Percentiles rank a stretch among this genome's conserved stretches.
These are phyloP conservation scores for Arctostaphylos glauca DNA, from an alignment of 148 eudicot genomes.

Conservation along the genomic window DNA sequence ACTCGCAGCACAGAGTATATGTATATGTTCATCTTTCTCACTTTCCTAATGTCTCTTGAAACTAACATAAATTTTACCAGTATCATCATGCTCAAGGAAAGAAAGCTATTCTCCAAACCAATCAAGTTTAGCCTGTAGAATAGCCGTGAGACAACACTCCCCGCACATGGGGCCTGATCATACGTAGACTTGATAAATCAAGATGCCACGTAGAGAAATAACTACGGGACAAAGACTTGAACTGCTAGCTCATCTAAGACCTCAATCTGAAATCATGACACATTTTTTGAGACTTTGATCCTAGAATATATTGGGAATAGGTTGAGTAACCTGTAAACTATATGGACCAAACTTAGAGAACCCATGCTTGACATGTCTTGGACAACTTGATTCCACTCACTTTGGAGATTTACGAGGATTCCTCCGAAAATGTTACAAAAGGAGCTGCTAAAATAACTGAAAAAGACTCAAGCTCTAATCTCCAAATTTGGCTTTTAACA, in stretches of 20 bases:
- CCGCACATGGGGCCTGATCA: too few species aligned
- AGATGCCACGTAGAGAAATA: not conserved
- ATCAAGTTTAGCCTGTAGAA: too few species aligned
- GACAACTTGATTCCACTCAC: not conserved
- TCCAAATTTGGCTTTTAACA: not conserved
- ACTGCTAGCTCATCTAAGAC: not conserved
- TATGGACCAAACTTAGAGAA: not conserved
- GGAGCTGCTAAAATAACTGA: not conserved
- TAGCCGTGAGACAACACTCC: too few species aligned
- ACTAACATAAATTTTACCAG: not conserved
- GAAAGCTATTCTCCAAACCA: too few species aligned
- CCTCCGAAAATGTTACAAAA: not conserved
- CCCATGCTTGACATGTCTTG: not conserved
- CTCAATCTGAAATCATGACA: not conserved
- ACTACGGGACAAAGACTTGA: not conserved
- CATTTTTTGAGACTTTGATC: not conserved
- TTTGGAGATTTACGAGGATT: not conserved
- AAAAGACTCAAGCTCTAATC: not conserved
- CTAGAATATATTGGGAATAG: not conserved
- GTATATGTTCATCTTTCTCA: not conserved
- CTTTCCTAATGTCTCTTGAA: not conserved
- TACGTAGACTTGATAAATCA: not conserved
- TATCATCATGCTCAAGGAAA: too few species aligned
- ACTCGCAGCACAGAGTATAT: too few species aligned
- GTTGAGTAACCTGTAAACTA: not conserved